phyloP scores from a whole-genome alignment of 2,329 filamentous ascomycete species.

The Penicillium sp. region DNA sequence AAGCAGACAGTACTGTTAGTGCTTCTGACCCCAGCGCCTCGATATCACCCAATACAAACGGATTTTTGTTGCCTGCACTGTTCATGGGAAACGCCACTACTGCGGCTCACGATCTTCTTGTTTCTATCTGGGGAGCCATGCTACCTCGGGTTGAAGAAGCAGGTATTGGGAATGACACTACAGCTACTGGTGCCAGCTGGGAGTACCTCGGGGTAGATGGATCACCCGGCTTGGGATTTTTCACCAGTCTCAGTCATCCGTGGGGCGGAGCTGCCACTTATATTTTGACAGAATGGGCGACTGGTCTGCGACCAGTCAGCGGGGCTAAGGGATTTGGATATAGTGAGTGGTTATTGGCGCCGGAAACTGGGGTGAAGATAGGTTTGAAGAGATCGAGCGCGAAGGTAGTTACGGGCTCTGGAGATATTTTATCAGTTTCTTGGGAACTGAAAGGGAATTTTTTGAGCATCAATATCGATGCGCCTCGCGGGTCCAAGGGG shows the following conservation, averaged over 20 bases:
- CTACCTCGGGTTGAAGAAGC: conserved; percentile 31
- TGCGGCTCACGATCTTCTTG: conserved; percentile 36
- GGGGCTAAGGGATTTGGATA: conserved; percentile 6
- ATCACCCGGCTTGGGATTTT: conserved; percentile 46
- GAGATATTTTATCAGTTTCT: neutral
- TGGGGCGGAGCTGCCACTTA: conserved; percentile 54
- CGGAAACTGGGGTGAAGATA: conserved; percentile 1
- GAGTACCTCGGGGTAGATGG: conserved; percentile 49
- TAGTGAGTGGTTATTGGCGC: conserved; percentile 3
- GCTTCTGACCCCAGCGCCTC: conserved; percentile 19
- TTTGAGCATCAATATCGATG: neutral
- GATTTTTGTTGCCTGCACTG: conserved; percentile 48
- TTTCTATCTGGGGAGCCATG: conserved; percentile 50
- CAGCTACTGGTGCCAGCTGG: conserved; percentile 47
- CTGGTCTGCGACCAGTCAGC: conserved; percentile 5
- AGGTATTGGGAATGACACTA: conserved; percentile 27
- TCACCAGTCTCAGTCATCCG: conserved; percentile 50
- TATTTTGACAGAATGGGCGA: conserved; percentile 42
- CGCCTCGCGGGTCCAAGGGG: neutral
- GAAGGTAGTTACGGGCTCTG: conserved; percentile 2
- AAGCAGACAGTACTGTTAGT: conserved; percentile 29
- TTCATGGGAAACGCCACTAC: conserved; percentile 32
- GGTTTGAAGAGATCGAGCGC: conserved; percentile 4
- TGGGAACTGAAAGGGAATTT: neutral
- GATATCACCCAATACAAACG: conserved; percentile 53